Base-by-base conservation (phyloP, 2,329 filamentous ascomycete species). In the Pyricularia sp. region DNA sequence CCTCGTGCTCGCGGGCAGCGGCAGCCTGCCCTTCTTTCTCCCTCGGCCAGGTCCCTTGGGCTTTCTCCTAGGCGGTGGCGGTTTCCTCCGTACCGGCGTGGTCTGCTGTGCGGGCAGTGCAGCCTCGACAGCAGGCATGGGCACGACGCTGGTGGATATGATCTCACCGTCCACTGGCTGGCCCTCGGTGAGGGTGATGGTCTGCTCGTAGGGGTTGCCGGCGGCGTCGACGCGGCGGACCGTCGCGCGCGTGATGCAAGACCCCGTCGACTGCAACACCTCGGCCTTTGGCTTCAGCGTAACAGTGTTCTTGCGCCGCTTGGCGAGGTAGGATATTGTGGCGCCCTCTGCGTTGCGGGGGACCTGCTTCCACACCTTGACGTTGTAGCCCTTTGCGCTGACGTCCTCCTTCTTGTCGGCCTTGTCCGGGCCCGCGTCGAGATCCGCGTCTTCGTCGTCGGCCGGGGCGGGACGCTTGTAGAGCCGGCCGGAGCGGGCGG, bases 111-210 rank as follows among this genome's bases (percentile, higher is more conserved):
- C 81, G 85, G 28, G 83, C 81, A 1, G 82, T 9, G 26, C 55
- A 53, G 82, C 6, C 81, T 80, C 53, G 85, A 84, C 2, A 33
- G 55, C 65, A 2, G 64, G 63, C 2, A 81, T 81, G 0, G 80
- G 75, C 44, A 85, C 79, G 19, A 85, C 77, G 7, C 81, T 81
- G 1, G 82, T 85, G 0, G 83, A 81, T 66, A 91, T 84, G 63
- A 96, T 87, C 72, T 96, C 92, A 65, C 91, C 91, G 68, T 93
- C 89, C 1, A 94, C 82, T 5, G 80, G 79, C 72, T 94, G 89
- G 0, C 91, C 92, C 65, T 93, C 89, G 5, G 86, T 84, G 4
- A 96, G 82, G 24, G 91, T 89, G 8, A 94, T 86, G 71, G 96
- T 91, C 74, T 94, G 91, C 1, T 93, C 87, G 67, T 90, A 91